Conservation (phyloP, 2,329 filamentous ascomycete species). For the Penicillium crustosum region DNA sequence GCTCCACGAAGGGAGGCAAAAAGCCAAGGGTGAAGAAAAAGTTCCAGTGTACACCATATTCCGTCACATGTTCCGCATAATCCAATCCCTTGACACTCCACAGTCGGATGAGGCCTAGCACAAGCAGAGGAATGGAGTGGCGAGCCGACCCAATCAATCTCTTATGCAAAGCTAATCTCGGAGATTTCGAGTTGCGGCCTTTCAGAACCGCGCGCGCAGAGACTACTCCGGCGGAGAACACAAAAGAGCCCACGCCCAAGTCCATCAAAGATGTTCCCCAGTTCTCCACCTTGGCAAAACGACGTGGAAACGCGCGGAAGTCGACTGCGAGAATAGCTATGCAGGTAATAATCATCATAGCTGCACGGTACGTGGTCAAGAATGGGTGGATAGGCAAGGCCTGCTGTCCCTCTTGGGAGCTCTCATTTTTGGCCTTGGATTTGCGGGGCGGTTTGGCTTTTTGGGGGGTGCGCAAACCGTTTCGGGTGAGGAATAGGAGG, state of each 20-base stretch:
- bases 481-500: conserved; percentile 55
- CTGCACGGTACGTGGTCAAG: conserved; percentile 84
- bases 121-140: conserved; percentile 78
- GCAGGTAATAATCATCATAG: conserved; percentile 88
- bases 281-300: conserved; percentile 98
- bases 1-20: conserved; percentile 81
- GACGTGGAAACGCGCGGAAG: conserved; percentile 85
- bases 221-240: conserved; percentile 91
- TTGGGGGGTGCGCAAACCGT: conserved; percentile 27
- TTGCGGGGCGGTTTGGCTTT: conserved; percentile 39
- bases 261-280: conserved; percentile 99
- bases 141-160: conserved; percentile 68
- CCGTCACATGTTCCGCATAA: conserved; percentile 94
- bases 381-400: conserved; percentile 82
- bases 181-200: conserved; percentile 57
- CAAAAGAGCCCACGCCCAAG: conserved; percentile 93
- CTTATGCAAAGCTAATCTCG: conserved; percentile 42
- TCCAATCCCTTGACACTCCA: conserved; percentile 90
- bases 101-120: conserved; percentile 76
- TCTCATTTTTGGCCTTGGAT: conserved; percentile 23
- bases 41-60: conserved; percentile 99
- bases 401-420: conserved; percentile 36
- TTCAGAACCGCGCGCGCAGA: conserved; percentile 78
- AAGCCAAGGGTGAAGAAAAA: conserved; percentile 97
- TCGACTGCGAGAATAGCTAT: conserved; percentile 95